These are phyloP conservation scores for Crithidia mellificae DNA, from an alignment of 208 protist genomes.

Conservation along the genomic window DNA sequence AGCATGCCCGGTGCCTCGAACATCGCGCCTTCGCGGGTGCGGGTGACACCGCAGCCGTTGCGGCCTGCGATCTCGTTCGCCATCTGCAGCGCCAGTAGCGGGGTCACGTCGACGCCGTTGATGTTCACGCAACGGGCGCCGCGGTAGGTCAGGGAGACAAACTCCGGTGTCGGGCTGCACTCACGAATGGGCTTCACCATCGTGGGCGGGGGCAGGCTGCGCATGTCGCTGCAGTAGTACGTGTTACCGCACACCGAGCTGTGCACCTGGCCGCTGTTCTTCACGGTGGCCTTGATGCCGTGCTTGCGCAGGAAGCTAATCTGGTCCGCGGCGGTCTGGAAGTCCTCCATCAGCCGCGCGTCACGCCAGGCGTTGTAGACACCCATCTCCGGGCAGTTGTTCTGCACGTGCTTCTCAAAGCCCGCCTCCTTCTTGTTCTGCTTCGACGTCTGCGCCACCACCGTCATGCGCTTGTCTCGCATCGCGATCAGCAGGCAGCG, in stretches of 20 bases:
- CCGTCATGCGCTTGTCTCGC: constrained; percentile 74
- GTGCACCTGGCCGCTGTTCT: constrained; percentile 69
- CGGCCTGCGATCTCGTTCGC: constrained; percentile 89
- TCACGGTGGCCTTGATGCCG: constrained; percentile 67
- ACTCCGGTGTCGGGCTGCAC: constrained; percentile 74
- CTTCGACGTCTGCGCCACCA: constrained; percentile 88
- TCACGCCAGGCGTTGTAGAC: constrained; percentile 93
- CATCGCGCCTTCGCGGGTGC: constrained; percentile 83
- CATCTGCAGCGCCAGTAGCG: constrained; percentile 79
- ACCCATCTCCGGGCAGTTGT: constrained; percentile 79
- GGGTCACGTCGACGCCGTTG: constrained; percentile 81
- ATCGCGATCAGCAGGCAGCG: constrained; percentile 75
- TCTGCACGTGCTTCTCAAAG: constrained; percentile 90
- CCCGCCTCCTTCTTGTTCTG: constrained; percentile 83
- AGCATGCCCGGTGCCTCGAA: constrained; percentile 92
- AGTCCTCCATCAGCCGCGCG: constrained; percentile 81
- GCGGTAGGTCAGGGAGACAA: constrained; percentile 79
- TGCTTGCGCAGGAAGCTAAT: constrained; percentile 72
- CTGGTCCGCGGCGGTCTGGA: constrained; percentile 73
- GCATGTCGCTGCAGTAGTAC: constrained; percentile 74
- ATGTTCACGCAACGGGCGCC: constrained; percentile 76
- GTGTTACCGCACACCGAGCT: constrained; percentile 87
- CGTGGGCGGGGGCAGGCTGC: constrained; percentile 50
- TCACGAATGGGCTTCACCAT: constrained; percentile 66
- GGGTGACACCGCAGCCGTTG: constrained; percentile 82